Conservation (phyloP, 495 filamentous ascomycete species). For the Xylaria intraflava region DNA sequence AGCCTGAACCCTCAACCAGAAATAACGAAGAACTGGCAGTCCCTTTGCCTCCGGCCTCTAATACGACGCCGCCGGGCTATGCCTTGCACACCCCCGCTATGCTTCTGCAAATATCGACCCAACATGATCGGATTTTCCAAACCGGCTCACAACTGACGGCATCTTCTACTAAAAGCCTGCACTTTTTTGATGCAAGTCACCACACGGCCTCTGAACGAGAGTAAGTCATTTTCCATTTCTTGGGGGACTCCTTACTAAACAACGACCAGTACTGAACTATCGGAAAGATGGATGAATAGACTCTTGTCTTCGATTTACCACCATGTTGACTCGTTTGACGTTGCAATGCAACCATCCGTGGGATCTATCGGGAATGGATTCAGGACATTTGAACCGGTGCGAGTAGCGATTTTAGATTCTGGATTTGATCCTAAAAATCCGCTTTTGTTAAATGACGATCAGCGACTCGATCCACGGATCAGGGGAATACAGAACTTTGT, state of each 20-base stretch:
- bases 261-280: not conserved
- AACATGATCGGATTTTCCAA: not conserved
- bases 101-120: not conserved
- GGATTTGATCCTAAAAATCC: constrained; percentile 27
- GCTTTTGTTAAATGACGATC: constrained; percentile 16
- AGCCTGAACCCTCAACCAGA: not conserved
- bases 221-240: constrained; percentile 14
- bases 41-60: not conserved
- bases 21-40: not conserved
- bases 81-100: not conserved
- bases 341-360: too few species aligned
- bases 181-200: constrained; percentile 27
- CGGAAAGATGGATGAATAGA: not conserved
- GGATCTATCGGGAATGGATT: constrained; percentile 1
- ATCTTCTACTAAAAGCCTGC: constrained; percentile 16
- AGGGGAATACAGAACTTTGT: not conserved
- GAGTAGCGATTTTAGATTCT: constrained; percentile 32
- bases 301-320: not conserved
- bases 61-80: not conserved
- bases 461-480: constrained; percentile 5
- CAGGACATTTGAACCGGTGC: constrained; percentile 14
- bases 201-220: constrained; percentile 23
- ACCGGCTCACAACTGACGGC: not conserved
- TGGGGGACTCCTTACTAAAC: not conserved
- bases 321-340: constrained; percentile 2